Base-by-base conservation (phyloP, 2,329 filamentous ascomycete species). In the Dothistroma septosporum region DNA sequence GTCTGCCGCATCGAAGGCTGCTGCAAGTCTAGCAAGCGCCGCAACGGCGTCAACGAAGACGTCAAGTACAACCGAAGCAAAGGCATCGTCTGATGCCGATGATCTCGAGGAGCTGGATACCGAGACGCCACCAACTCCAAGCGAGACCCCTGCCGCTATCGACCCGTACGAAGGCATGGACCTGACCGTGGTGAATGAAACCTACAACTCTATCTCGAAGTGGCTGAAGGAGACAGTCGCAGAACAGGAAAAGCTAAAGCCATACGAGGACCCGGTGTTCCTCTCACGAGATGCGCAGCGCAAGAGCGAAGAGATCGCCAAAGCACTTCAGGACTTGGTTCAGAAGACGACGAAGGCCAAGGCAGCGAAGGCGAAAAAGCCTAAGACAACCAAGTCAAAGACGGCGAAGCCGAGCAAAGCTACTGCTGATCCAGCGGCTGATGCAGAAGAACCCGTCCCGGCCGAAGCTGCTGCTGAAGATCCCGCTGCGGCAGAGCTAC, bases 181-280 rank as follows among this genome's bases (percentile, higher is more conserved):
- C 70, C 79, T 96, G 33, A 80, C 82, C 47, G 78, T 82, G 53
- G 79, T 94, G 24, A 83, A 87, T 55, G 80, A 83, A 11, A 77
- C 86, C 19, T 84, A 87, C 70, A 82, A 85, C 31, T 82, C 84
- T 14, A 85, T 87, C 19, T 78, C 82, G 16, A 79, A 82, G 21
- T 99, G 93, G 93, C 81, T 99, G 21, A 83, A 86, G 33, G 83
- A 88, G 65, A 88, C 89, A 72, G 77, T 90, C 53, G 79, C 82
- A 2, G 82, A 83, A 68, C 93, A 97, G 75, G 84, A 86, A 32
- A 87, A 85, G 67, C 84, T 96, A 2, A 78, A 82, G 16, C 77
- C 80, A 1, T 86, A 86, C 1, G 90, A 91, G 10, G 87, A 97
- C 66, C 90, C 91, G 0, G 87, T 87, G 7, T 80, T 96, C 9